Evolutionary conservation across 2,329 filamentous ascomycete genomes (phyloP).

Genomic region (Emericellopsis atlantica): DNA sequence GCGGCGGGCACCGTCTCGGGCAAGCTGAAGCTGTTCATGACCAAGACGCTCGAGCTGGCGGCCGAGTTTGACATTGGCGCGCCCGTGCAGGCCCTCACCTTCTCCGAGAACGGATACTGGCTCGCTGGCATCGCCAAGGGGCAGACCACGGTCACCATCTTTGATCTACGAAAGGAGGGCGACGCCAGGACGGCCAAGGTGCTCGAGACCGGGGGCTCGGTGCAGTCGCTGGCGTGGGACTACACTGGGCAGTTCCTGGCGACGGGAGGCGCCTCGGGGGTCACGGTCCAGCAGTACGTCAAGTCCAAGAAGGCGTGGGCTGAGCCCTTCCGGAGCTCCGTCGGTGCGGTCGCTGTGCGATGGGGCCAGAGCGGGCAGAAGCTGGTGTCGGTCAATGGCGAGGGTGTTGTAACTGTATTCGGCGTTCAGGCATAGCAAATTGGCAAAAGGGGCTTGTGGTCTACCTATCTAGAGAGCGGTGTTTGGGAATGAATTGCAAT

Average conservation of each 20-base stretch:
- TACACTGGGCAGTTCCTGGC: conserved; percentile 91
- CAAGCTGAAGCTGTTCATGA: conserved; percentile 80
- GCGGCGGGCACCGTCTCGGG: conserved; percentile 71
- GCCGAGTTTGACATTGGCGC: conserved; percentile 59
- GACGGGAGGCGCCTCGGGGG: conserved; percentile 63
- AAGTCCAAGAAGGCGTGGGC: conserved; percentile 84
- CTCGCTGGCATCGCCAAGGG: conserved; percentile 72
- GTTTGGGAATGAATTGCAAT: too few relatives aligned
- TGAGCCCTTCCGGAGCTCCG: conserved; percentile 67
- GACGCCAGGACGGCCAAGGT: conserved; percentile 70
- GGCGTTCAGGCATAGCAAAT: conserved; percentile 31
- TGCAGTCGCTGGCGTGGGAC: conserved; percentile 75
- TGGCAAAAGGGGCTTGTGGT: too few relatives aligned
- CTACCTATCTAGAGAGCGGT: too few relatives aligned
- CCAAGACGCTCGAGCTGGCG: conserved; percentile 60
- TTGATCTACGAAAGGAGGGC: conserved; percentile 85
- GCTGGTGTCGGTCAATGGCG: conserved; percentile 60
- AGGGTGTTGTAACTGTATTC: conserved; percentile 65
- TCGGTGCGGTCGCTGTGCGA: conserved; percentile 57
- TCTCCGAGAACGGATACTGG: conserved; percentile 97
- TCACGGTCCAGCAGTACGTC: conserved; percentile 80
- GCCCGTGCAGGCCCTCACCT: conserved; percentile 63
- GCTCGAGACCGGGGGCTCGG: conserved; percentile 71
- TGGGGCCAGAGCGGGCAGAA: conserved; percentile 70
- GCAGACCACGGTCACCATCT: conserved; percentile 70